Evolutionary conservation across 2,329 filamentous ascomycete genomes (phyloP).

Genomic region (Neopestalotiopsis sp.): DNA sequence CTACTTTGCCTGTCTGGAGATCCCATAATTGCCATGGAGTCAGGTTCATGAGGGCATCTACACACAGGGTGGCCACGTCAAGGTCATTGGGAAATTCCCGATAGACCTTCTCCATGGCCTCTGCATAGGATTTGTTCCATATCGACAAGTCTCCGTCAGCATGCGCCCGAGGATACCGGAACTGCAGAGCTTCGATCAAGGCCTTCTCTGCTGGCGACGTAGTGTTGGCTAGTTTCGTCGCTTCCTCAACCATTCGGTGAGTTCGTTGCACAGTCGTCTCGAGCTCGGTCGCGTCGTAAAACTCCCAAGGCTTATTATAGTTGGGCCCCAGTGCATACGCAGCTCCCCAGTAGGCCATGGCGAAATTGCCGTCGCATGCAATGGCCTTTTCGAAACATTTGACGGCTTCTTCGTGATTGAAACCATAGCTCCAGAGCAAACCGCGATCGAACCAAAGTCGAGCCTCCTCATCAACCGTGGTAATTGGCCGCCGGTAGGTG

Average conservation of each 20-base stretch:
- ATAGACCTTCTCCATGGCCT: constrained; percentile 65
- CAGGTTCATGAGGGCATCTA: constrained; percentile 70
- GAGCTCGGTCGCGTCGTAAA: constrained; percentile 69
- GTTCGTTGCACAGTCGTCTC: constrained; percentile 54
- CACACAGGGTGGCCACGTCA: constrained; percentile 68
- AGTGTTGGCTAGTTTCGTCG: constrained; percentile 41
- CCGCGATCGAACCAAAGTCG: constrained; percentile 76
- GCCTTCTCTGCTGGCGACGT: constrained; percentile 62
- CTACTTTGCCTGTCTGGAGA: constrained; percentile 61
- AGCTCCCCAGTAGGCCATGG: constrained; percentile 73
- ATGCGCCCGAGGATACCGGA: constrained; percentile 63
- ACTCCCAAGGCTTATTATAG: constrained; percentile 78
- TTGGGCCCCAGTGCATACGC: constrained; percentile 78
- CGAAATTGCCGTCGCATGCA: constrained; percentile 56
- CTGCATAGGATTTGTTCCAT: constrained; percentile 66
- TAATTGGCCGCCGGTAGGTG: constrained; percentile 59
- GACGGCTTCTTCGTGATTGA: constrained; percentile 77
- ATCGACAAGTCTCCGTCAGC: constrained; percentile 53
- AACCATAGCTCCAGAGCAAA: constrained; percentile 75
- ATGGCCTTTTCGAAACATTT: constrained; percentile 69
- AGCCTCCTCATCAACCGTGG: constrained; percentile 54
- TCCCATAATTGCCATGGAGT: constrained; percentile 72
- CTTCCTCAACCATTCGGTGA: constrained; percentile 50
- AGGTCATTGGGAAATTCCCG: constrained; percentile 58
- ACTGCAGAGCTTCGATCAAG: constrained; percentile 66